Evolutionary conservation across 148 eudicot species (phyloP), one percentile per base, ranked within the genome.

Genomic region (Persicaria maculosa): DNA sequence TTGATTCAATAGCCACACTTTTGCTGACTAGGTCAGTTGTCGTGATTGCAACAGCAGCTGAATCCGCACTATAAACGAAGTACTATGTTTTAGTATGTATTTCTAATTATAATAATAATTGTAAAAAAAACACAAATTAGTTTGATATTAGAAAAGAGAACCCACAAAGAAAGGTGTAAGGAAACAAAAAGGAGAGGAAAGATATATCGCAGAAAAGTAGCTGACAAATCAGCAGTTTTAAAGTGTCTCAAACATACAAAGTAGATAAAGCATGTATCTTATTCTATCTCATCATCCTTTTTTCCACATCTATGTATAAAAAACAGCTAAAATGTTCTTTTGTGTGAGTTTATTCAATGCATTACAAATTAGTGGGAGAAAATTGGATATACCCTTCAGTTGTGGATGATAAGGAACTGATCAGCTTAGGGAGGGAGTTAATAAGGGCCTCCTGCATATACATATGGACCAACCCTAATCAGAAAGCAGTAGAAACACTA

Each of bases 21-120:
- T 95, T 95, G 84, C 89, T 92, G 72, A 95, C 99, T 73, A 95
- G 97, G 77, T 95, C 99, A 58, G 99, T 95, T 70, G 99, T 95
- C 4, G 99, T 95, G 84, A 95, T 95, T 64, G 97, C 99, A 71
- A 95, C 94, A 48, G 99, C 97, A 61, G 99, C 97, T 69, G 92
- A 92, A 81, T 90, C 91, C 80, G 91, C 99, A 81, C 99, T 95
- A 89, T 78, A 86, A 77, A 80, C n/a, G 53, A 55, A 68, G 31
- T 71, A 75, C 31, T 44, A 44, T 47, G 50, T 57, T 62, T 75
- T 53, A 75, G 57, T 47, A 44, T 78, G 20, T 59, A 14, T 31
- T 50, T 40, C 47, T 11, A 54, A 50, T 65, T 50, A 54, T 44
- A 62, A 50, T 9, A 47, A 74, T 16, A 16, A 4, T 62, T 11